Base-by-base conservation (phyloP, 306 rosid genomes). In the Benincasa hispida region DNA sequence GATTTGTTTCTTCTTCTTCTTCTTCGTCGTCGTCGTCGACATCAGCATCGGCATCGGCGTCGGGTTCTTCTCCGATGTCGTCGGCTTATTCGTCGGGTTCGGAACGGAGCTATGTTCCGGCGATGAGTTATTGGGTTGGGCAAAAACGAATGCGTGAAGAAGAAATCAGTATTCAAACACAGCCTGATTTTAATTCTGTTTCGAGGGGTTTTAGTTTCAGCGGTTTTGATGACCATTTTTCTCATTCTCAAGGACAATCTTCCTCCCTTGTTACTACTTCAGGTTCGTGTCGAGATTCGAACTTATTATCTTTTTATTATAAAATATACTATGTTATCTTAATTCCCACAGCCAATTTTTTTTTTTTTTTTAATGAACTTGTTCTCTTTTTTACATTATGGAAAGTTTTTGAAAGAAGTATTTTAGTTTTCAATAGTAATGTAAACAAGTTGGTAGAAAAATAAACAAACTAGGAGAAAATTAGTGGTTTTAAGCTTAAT, bases 101-200 rank as follows among this genome's bases (percentile, higher is more conserved):
- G 19, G 74, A 68, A 14, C 55, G 11, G 1, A 68, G 37, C 30
- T 67, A 67, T 13, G 74, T 22, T 39, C 8, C 74, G 30, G 54
- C n/a, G 27, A 6, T 41, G 68, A 30, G 24, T 34, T 62, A 62
- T 18, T 62, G 75, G 75, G 56, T 25, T 69, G 92, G 98, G 0
- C 94, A 92, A 1, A 92, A 92, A 51, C 80, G 96, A 83, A 83
- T 85, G 53, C 92, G 98, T 60, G 91, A 88, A 27, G 83, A 87
- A 47, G 82, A 85, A 47, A 45, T 0, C 15, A 50, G 55, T 50
- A 1, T 22, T 5, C 27, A 72, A 25, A 47, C 75, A 10, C 14
- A 42, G 22, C 3, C 2, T 32, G 21, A 56, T 74, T n/a, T 74
- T 74, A 21, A 35, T 19, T 11, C 65, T 30, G 15, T 34, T 54